Percentiles rank a stretch among this genome's conserved stretches.
These are phyloP conservation scores for Verticillium zaregamsianum DNA, from an alignment of 2,329 filamentous ascomycete genomes.

Conservation along the genomic window DNA sequence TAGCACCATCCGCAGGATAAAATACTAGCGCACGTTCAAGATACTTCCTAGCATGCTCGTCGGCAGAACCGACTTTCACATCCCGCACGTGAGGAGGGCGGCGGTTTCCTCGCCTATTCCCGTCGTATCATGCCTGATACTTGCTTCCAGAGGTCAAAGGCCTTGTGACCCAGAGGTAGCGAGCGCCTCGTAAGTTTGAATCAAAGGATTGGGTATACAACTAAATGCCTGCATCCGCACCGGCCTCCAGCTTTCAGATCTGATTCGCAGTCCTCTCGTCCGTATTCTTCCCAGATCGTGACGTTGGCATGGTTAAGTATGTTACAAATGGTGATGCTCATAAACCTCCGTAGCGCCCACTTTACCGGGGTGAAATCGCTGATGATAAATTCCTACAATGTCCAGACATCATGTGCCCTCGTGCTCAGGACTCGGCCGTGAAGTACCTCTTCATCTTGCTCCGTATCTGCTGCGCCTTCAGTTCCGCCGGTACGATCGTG, in stretches of 20 bases:
- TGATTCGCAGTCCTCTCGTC: not conserved
- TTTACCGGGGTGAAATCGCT: not conserved
- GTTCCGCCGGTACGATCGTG: slow-evolving; percentile 64
- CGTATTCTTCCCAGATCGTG: not conserved
- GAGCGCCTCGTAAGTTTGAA: not conserved
- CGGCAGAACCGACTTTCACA: no score
- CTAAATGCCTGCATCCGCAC: not conserved
- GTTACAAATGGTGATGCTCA: not conserved
- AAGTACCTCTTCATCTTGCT: slow-evolving; percentile 71
- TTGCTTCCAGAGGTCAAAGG: no score
- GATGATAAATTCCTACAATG: not conserved
- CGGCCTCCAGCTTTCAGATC: not conserved
- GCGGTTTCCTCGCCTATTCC: no score
- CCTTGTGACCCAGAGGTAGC: no score
- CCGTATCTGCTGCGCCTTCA: slow-evolving; percentile 63
- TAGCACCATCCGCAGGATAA: no score
- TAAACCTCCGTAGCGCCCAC: not conserved
- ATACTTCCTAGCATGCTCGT: no score
- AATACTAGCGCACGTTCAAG: no score
- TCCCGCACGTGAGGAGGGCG: no score
- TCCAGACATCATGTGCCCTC: not conserved
- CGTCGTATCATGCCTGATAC: no score
- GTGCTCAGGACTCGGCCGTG: slow-evolving; percentile 49
- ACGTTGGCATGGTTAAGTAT: not conserved
- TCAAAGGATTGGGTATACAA: not conserved